A percentile compares a stretch with the other conserved stretches of the same genome.
Conservation (phyloP, 2,329 filamentous ascomycete species). For the Alternaria panax region DNA sequence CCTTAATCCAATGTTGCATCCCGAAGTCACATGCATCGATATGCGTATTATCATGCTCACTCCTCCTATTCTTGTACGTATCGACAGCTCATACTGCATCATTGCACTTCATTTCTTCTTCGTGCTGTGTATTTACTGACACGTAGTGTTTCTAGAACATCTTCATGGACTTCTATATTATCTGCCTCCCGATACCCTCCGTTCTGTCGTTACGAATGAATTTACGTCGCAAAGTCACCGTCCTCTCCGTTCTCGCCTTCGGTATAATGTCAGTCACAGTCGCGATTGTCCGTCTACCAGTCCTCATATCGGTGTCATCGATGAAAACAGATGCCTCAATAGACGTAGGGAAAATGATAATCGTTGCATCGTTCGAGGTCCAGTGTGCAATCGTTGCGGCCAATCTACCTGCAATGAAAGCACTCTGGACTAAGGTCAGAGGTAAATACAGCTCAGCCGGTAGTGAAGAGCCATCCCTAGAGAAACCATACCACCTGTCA, state of each 20-base stretch:
- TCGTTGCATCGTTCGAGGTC: conserved; percentile 2
- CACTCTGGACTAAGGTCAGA: conserved; percentile 1
- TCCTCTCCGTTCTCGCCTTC: conserved; percentile 8
- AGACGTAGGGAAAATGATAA: not conserved
- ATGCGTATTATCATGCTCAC: not conserved
- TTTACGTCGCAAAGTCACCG: conserved; percentile 2
- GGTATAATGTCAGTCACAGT: conserved; percentile 7
- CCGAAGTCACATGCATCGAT: conserved; percentile 6
- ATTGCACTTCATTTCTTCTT: not conserved
- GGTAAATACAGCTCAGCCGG: not conserved
- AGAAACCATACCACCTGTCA: not conserved
- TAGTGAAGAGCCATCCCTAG: not conserved
- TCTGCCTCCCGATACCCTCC: conserved; percentile 5
- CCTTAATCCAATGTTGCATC: not conserved
- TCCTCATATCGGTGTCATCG: not conserved
- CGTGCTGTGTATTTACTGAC: not conserved
- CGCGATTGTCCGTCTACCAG: conserved; percentile 3
- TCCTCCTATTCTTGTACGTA: conserved; percentile 5
- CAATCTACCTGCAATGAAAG: conserved; percentile 7
- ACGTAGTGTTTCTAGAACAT: not conserved
- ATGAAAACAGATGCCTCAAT: not conserved
- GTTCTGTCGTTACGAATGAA: conserved; percentile 1
- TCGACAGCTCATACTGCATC: too few relatives aligned
- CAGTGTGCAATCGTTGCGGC: conserved; percentile 10
- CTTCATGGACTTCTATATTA: conserved; percentile 8